Percentiles rank a stretch among this genome's conserved stretches.
These are phyloP conservation scores for Kodamaea sp. DNA, from an alignment of 1,139 yeast species.

Conservation along the genomic window DNA sequence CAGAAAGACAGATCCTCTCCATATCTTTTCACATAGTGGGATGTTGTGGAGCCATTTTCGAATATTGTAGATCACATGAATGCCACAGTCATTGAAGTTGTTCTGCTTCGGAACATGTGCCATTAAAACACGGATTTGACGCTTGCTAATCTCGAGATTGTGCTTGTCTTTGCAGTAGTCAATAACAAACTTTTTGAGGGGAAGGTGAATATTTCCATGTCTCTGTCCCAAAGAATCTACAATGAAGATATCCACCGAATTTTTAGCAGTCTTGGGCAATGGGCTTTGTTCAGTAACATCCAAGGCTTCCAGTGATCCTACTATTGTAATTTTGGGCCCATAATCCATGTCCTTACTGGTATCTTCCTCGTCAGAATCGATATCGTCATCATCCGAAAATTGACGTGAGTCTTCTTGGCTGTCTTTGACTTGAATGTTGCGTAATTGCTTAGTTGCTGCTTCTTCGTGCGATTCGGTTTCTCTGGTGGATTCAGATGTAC, in stretches of 20 bases:
- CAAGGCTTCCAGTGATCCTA: neutral
- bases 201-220: slow-evolving; percentile 54
- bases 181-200: slow-evolving; percentile 63
- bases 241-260: slow-evolving; percentile 56
- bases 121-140: slow-evolving; percentile 42
- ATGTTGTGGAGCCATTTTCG: slow-evolving; percentile 61
- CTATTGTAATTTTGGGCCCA: neutral
- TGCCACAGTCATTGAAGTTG: slow-evolving; percentile 93
- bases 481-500: neutral
- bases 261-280: slow-evolving; percentile 3
- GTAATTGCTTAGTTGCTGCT: slow-evolving; percentile 1
- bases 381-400: slow-evolving; percentile 7
- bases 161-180: slow-evolving; percentile 71
- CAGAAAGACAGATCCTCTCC: slow-evolving; percentile 37
- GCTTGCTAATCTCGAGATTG: slow-evolving; percentile 46
- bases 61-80: slow-evolving; percentile 82
- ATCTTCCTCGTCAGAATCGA: slow-evolving; percentile 1
- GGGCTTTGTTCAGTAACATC: slow-evolving; percentile 3
- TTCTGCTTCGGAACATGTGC: slow-evolving; percentile 81
- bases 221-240: slow-evolving; percentile 75
- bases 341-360: neutral
- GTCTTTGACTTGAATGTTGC: slow-evolving; percentile 11
- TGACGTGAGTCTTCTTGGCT: slow-evolving; percentile 11
- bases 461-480: neutral
- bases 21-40: slow-evolving; percentile 47